Percentiles rank a stretch among this genome's conserved stretches.
Evolutionary conservation across 108 stramenopile genomes (phyloP).

Genomic region (Stephanodiscus triporus): DNA sequence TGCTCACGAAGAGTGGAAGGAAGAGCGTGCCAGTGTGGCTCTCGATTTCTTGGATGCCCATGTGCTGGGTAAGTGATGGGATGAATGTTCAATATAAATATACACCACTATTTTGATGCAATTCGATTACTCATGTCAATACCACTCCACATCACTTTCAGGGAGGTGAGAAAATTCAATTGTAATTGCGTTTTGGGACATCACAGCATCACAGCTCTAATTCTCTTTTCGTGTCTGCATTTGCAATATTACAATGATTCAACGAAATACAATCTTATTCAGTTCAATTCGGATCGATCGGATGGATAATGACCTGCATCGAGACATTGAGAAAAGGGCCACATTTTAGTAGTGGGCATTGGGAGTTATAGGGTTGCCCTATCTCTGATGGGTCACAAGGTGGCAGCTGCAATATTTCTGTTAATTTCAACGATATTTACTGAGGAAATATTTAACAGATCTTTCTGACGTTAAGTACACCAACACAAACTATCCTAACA

Average conservation of each 20-base stretch:
- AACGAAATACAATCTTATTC: background rate
- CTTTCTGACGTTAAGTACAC: background rate
- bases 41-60: slow-evolving; percentile 32
- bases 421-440: background rate
- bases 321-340: slow-evolving; percentile 13
- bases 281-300: slow-evolving; percentile 26
- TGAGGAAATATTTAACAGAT: background rate
- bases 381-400: background rate
- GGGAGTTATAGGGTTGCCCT: slow-evolving; percentile 13
- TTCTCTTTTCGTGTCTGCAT: background rate
- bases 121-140: background rate
- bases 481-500: background rate
- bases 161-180: background rate
- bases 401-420: background rate
- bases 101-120: background rate
- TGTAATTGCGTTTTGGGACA: background rate
- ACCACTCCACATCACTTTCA: background rate
- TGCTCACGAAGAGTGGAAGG: slow-evolving; percentile 35
- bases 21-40: slow-evolving; percentile 36
- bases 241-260: background rate
- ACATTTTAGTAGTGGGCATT: background rate
- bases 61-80: slow-evolving; percentile 35
- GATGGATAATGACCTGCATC: slow-evolving; percentile 27
- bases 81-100: background rate
- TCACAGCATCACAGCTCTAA: too few species aligned